Evolutionary conservation across 441 rosid genomes (phyloP).

Genomic region (Lepidium campestre): DNA sequence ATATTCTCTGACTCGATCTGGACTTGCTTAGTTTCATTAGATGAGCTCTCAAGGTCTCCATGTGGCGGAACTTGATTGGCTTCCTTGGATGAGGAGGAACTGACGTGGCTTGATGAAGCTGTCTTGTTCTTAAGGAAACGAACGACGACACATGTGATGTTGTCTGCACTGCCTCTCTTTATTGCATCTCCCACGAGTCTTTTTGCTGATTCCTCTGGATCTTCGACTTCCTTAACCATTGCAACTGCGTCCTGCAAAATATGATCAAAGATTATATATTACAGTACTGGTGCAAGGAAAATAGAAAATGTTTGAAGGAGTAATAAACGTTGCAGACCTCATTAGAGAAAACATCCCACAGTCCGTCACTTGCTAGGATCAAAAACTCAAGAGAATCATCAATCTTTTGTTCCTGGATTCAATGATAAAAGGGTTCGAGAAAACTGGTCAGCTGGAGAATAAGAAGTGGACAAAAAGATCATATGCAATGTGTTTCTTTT

Average conservation of each 20-base stretch:
- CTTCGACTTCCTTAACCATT: constrained; percentile 60
- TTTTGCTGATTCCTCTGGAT: constrained; percentile 74
- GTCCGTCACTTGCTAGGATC: constrained; percentile 94
- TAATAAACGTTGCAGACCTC: constrained; percentile 40
- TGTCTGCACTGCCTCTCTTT: constrained; percentile 85
- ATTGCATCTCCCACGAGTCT: constrained; percentile 73
- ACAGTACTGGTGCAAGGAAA: not conserved
- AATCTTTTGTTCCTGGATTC: constrained; percentile 72
- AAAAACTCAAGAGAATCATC: constrained; percentile 90
- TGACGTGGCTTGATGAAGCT: constrained; percentile 21
- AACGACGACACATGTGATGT: constrained; percentile 85
- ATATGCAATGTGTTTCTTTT: not conserved
- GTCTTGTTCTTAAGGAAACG: constrained; percentile 45
- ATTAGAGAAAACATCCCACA: constrained; percentile 94
- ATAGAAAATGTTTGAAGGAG: not conserved
- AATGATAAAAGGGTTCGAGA: not conserved
- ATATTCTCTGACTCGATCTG: not conserved
- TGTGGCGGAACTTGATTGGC: not conserved
- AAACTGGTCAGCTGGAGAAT: constrained; percentile 5
- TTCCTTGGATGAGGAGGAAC: not conserved
- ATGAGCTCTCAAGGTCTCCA: constrained; percentile 14
- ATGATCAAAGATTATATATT: not conserved
- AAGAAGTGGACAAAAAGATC: not conserved
- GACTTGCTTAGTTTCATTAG: not conserved
- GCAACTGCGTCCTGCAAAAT: constrained; percentile 66